A percentile compares a stretch with the other conserved stretches of the same genome.
phyloP scores from a whole-genome alignment of 2,329 filamentous ascomycete genomes.

The Chaetomiaceae sp. region DNA sequence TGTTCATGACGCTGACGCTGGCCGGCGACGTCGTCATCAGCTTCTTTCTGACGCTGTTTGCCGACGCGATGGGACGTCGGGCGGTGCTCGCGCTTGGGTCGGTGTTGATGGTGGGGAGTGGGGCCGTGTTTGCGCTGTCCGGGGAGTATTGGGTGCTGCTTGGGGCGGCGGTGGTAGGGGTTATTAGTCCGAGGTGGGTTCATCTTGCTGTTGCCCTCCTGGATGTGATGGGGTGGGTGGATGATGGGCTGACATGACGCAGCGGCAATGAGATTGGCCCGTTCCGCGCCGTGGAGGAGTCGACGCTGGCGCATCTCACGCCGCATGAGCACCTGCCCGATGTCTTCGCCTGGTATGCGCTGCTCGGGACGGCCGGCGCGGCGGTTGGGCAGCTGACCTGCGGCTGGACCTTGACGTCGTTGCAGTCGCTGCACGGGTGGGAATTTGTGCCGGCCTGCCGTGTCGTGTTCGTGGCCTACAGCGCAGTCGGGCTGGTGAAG shows the following conservation, averaged over 20 bases:
- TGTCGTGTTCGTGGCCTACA: neutral
- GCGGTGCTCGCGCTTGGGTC: slow-evolving; percentile 48
- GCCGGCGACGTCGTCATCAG: slow-evolving; percentile 56
- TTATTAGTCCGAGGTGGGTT: slow-evolving; percentile 58
- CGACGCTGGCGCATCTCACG: slow-evolving; percentile 55
- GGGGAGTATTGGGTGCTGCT: slow-evolving; percentile 56
- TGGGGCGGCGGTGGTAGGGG: slow-evolving; percentile 51
- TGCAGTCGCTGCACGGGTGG: slow-evolving; percentile 42
- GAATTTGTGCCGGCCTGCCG: slow-evolving; percentile 42
- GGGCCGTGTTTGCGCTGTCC: slow-evolving; percentile 43
- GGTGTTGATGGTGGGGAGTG: slow-evolving; percentile 49
- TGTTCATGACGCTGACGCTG: slow-evolving; percentile 60
- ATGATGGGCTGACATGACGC: too few species aligned
- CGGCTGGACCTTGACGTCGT: slow-evolving; percentile 43
- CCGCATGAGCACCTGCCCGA: slow-evolving; percentile 48
- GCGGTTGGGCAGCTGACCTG: slow-evolving; percentile 46
- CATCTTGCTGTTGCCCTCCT: too few species aligned
- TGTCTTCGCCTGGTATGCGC: slow-evolving; percentile 61
- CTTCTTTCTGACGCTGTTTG: slow-evolving; percentile 51
- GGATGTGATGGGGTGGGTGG: too few species aligned
- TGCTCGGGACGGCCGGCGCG: slow-evolving; percentile 47
- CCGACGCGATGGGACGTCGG: slow-evolving; percentile 49
- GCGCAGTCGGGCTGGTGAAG: neutral
- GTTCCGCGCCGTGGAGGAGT: slow-evolving; percentile 62
- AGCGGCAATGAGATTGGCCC: slow-evolving; percentile 63